Base-by-base conservation (phyloP, 495 filamentous ascomycete genomes). In the Aspergillus affinis region DNA sequence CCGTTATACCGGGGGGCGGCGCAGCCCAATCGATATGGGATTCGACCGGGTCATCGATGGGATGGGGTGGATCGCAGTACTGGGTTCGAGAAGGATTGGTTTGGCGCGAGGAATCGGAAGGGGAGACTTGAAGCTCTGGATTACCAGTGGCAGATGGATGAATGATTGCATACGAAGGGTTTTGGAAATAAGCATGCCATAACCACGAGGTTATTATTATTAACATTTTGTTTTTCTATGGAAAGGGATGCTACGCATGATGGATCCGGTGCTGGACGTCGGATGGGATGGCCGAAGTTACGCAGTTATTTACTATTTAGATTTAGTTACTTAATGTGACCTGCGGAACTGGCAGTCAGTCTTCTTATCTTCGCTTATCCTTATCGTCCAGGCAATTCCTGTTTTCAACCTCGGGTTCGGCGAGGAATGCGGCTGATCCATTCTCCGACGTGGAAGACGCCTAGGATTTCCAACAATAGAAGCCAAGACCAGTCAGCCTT, bases 61-160 rank as follows among this genome's bases (percentile, higher is more conserved):
- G 94, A 99, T 84, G 95, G 95, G 15, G 95, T 98, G 46, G 95
- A 98, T 83, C 80, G 94, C 63, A 81, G 88, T 20, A 98, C 90
- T 80, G 92, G 93, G 47, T 98, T 96, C 69, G 94, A 98, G 79
- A 90, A 84, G 74, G 91, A 97, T 74, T 89, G 91, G 81, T 98
- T 98, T 77, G 87, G 88, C 69, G 90, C 91, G 27, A 78, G 90
- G 71, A 96, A 96, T 75, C 75, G 83, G 69, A 85, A 81, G 73
- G 83, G 83, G 69, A 85, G 89, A 70, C 79, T 86, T 60, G 87
- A 88, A 71, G 84, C 88, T 44, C 69, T 97, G 74, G 90, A 96
- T 68, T 97, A 97, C 75, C 82, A 88, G 54, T 98, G 93, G 94
- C 91, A 96, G 82, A 92, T 93, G 87, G 93, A 97, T 78, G 89